A percentile compares a stretch with the other conserved stretches of the same genome.
Conservation (phyloP, 1,139 yeast species). For the Zhuliangozyma blackwelliae region DNA sequence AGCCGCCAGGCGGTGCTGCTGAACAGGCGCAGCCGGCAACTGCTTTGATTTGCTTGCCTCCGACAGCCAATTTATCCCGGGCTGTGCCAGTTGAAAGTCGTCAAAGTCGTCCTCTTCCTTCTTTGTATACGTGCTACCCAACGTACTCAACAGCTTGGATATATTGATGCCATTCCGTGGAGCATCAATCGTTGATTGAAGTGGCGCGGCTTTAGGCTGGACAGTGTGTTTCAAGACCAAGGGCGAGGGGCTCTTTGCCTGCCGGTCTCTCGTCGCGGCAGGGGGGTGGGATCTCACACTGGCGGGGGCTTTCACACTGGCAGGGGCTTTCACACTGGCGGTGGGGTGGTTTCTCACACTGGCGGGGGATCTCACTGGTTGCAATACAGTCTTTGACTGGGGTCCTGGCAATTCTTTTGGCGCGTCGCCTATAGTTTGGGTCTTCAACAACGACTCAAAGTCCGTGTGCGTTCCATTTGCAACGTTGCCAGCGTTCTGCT, state of each 20-base stretch:
- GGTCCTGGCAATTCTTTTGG: constrained; percentile 11
- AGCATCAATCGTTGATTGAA: constrained; percentile 20
- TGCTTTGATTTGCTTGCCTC: constrained; percentile 13
- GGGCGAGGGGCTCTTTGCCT: background rate
- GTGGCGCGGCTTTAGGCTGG: constrained; percentile 1
- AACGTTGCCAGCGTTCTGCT: constrained; percentile 9
- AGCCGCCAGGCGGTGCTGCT: constrained; percentile 1
- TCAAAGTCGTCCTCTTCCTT: constrained; percentile 28
- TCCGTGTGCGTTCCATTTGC: constrained; percentile 8
- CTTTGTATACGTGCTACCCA: constrained; percentile 17
- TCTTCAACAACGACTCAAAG: constrained; percentile 31
- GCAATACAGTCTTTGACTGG: constrained; percentile 9
- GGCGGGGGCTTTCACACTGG: background rate
- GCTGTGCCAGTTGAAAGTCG: constrained; percentile 25
- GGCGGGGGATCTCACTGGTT: constrained; percentile 9
- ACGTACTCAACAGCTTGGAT: constrained; percentile 17
- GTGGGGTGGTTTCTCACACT: background rate
- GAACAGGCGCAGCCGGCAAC: constrained; percentile 7
- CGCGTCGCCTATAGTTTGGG: constrained; percentile 25
- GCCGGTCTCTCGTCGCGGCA: too few species aligned
- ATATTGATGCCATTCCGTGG: constrained; percentile 10
- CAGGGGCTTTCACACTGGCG: constrained; percentile 3
- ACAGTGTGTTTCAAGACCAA: constrained; percentile 1
- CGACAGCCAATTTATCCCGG: constrained; percentile 18
- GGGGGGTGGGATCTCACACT: too few species aligned